These are phyloP conservation scores for Penicillium oxalicum DNA, from an alignment of 2,329 filamentous ascomycete genomes.

Conservation along the genomic window DNA sequence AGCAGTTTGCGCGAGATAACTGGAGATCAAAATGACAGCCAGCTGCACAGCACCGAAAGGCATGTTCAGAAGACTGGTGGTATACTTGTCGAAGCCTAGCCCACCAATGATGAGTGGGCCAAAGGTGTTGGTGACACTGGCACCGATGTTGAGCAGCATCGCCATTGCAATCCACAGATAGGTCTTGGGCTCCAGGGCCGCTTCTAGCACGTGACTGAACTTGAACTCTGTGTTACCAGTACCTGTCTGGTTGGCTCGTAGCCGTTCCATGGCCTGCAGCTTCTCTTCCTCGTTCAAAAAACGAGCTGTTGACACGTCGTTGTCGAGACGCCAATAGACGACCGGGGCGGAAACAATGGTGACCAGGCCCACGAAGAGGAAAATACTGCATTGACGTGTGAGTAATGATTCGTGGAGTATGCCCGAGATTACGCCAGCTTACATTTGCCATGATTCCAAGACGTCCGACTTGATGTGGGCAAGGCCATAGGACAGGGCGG, in stretches of 20 bases:
- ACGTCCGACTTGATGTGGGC: conserved; percentile 46
- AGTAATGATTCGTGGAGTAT: background rate
- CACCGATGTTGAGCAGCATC: conserved; percentile 59
- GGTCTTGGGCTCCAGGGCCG: conserved; percentile 42
- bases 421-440: conserved; percentile 7
- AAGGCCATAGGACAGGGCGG: conserved; percentile 52
- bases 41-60: conserved; percentile 60
- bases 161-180: conserved; percentile 58
- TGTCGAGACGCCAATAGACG: conserved; percentile 55
- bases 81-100: conserved; percentile 55
- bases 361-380: conserved; percentile 56
- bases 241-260: conserved; percentile 48
- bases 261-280: conserved; percentile 43
- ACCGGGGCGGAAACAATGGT: conserved; percentile 55
- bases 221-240: conserved; percentile 44
- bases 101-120: conserved; percentile 58
- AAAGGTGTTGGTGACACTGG: conserved; percentile 59
- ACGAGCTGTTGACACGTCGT: conserved; percentile 49
- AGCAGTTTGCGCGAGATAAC: conserved; percentile 53
- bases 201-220: conserved; percentile 40
- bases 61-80: conserved; percentile 58
- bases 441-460: conserved; percentile 49
- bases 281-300: conserved; percentile 46
- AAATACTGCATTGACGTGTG: conserved; percentile 39
- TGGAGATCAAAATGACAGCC: conserved; percentile 53